Evolutionary conservation across 2,329 filamentous ascomycete genomes (phyloP), one percentile per base, ranked within the genome.

Genomic region (Penicillium palitans): DNA sequence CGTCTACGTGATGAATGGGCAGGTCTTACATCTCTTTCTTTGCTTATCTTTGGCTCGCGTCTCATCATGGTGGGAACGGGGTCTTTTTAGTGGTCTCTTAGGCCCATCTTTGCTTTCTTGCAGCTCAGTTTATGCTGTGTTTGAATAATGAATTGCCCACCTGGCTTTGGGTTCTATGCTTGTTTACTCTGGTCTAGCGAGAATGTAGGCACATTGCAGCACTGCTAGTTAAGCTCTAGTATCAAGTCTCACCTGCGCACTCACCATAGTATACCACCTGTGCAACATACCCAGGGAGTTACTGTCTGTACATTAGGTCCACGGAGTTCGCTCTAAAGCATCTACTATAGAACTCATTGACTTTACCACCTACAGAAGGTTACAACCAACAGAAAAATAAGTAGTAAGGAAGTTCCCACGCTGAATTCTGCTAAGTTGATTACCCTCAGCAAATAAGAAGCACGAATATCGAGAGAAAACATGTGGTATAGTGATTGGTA

Each of bases 401-500:
- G 39, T 35, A 47, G 27, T 31, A 17, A 41, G 33, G 19, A 53
- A 52, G 17, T 31, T 48, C 42, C 29, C 42, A 52, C 15, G 45
- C 15, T 52, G 46, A 31, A 46, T 55, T 61, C 57, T 60, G 60
- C 60, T 58, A 57, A 54, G 46, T 51, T 55, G 52, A 45, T 50
- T 33, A 50, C 31, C 24, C 24, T 54, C 54, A 44, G 53, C 51
- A 55, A 24, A 47, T 27, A 51, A 54, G 52, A 58, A 53, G 55
- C 44, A 39, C 41, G 48, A 59, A 56, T 47, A 54, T 57, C 61
- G 46, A 60, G 55, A 60, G 51, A 49, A 55, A 53, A 58, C 55
- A 65, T 60, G 58, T 65, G 65, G 65, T 66, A 66, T 67, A 65
- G 59, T 65, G 65, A 61, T 67, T 66, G 62, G 53, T 67, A 67